Conservation (phyloP, 805 yeast genomes). For the Candida michaelii region DNA sequence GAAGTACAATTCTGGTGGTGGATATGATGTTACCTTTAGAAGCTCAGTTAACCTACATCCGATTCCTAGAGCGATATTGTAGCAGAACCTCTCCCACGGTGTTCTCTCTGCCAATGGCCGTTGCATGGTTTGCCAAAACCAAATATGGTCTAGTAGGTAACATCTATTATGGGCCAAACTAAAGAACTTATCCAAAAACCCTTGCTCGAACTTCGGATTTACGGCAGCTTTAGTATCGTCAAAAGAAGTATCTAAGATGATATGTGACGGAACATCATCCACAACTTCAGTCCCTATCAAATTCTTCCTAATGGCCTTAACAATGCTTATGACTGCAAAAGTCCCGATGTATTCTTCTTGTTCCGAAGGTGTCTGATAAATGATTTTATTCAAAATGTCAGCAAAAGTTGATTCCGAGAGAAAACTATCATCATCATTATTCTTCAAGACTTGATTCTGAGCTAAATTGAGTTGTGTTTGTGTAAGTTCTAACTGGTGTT, state of each 20-base stretch:
- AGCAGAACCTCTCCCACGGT: conserved; percentile 13
- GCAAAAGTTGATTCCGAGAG: conserved; percentile 12
- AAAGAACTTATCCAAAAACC: conserved; percentile 13
- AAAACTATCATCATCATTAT: conserved; percentile 1
- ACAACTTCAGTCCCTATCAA: conserved; percentile 1
- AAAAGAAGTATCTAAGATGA: conserved; percentile 6
- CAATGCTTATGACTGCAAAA: conserved; percentile 17
- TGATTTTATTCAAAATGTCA: conserved; percentile 10
- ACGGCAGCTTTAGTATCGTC: conserved; percentile 4
- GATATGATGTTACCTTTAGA: conserved; percentile 11
- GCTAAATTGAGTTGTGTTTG: not conserved
- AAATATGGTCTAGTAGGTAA: conserved; percentile 12
- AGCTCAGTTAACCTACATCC: conserved; percentile 16
- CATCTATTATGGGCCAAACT: conserved; percentile 16
- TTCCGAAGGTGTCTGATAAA: conserved; percentile 10
- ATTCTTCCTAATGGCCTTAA: conserved; percentile 12
- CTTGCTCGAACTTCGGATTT: conserved; percentile 2
- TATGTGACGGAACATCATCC: conserved; percentile 1
- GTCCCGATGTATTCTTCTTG: conserved; percentile 14
- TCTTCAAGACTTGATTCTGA: not conserved
- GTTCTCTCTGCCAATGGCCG: conserved; percentile 1
- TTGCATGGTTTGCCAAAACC: conserved; percentile 9
- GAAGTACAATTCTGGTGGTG: conserved; percentile 13
- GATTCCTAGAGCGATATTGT: conserved; percentile 15
- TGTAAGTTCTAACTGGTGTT: not conserved